These are phyloP conservation scores for Fusarium lateritium DNA, from an alignment of 2,329 filamentous ascomycete genomes.

Conservation along the genomic window DNA sequence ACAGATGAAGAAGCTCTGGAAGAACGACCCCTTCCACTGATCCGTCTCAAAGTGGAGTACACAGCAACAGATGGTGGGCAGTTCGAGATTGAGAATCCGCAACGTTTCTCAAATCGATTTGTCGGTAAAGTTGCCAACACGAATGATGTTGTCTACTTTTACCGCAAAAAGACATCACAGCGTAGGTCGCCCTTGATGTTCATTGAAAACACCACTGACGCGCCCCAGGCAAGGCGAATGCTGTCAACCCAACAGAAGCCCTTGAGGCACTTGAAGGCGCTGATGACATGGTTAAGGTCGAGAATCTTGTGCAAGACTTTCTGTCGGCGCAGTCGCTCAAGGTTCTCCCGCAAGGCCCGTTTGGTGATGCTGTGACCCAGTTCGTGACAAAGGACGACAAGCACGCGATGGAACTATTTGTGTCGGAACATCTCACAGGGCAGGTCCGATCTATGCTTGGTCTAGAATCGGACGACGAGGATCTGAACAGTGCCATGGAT, in stretches of 20 bases:
- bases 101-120: constrained; percentile 95
- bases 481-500: constrained; percentile 82
- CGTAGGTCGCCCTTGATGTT: constrained; percentile 38
- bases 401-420: constrained; percentile 87
- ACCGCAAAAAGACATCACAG: constrained; percentile 84
- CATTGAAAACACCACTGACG: constrained; percentile 15
- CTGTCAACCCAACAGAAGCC: constrained; percentile 74
- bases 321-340: constrained; percentile 89
- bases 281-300: constrained; percentile 84
- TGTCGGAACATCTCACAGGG: constrained; percentile 77
- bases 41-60: constrained; percentile 92
- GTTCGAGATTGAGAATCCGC: constrained; percentile 94
- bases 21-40: constrained; percentile 81
- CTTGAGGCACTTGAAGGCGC: constrained; percentile 65
- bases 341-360: constrained; percentile 91
- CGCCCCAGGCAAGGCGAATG: constrained; percentile 51
- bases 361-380: constrained; percentile 91
- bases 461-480: constrained; percentile 74
- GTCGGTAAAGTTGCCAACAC: constrained; percentile 91
- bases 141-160: constrained; percentile 93
- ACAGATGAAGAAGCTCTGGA: constrained; percentile 72
- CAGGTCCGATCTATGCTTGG: constrained; percentile 80
- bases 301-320: constrained; percentile 89
- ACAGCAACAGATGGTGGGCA: constrained; percentile 86
- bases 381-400: constrained; percentile 98